A percentile compares a stretch with the other conserved stretches of the same genome.
phyloP scores from a whole-genome alignment of 805 yeast species.

The Spathaspora girioi region DNA sequence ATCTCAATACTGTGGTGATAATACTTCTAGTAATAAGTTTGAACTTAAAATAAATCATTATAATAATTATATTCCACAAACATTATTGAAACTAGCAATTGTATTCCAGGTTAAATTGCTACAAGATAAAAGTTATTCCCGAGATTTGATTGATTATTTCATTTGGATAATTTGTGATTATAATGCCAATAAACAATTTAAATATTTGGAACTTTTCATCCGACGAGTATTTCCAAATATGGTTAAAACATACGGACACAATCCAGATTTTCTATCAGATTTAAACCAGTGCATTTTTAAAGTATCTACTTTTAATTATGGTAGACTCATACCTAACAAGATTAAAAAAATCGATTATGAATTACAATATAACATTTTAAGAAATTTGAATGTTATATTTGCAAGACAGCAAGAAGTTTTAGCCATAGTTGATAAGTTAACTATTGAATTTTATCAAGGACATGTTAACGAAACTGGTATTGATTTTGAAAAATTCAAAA shows the following conservation, averaged over 20 bases:
- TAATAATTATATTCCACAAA: conserved; percentile 12
- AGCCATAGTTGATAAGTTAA: not conserved
- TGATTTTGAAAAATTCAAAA: not conserved
- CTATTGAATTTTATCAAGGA: not conserved
- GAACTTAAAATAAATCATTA: conserved; percentile 19
- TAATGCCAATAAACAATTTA: conserved; percentile 18
- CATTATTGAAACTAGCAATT: conserved; percentile 14
- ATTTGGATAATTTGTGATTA: conserved; percentile 16
- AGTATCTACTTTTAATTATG: not conserved
- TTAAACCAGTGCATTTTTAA: not conserved
- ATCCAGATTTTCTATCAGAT: too few species aligned
- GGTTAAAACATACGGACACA: not conserved
- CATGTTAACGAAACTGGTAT: too few species aligned
- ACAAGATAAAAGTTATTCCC: not conserved
- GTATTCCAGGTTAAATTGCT: conserved; percentile 13
- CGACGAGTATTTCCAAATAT: conserved; percentile 12
- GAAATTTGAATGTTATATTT: conserved; percentile 9
- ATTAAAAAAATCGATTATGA: conserved; percentile 12
- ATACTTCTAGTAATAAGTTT: not conserved
- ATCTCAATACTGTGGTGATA: not conserved
- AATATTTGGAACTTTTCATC: conserved; percentile 12
- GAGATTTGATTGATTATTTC: not conserved
- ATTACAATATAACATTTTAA: conserved; percentile 17
- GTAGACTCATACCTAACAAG: not conserved
- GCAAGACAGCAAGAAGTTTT: not conserved